Evolutionary conservation across 352 stramenopile genomes (phyloP).

Genomic region (Peronospora tabacina): DNA sequence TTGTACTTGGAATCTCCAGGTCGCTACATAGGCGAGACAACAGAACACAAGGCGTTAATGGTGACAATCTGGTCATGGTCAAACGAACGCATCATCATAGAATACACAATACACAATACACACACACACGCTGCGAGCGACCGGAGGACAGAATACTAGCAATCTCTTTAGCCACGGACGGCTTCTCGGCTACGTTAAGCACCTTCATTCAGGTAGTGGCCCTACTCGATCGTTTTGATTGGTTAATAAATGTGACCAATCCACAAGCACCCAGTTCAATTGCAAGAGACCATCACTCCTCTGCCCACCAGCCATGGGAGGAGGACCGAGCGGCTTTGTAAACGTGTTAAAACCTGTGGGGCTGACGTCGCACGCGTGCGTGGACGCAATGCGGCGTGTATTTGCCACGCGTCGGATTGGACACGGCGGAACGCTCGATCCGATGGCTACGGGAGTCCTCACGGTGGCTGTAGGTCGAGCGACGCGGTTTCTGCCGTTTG

Average conservation of each 20-base stretch:
- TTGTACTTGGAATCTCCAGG: conserved; percentile 84
- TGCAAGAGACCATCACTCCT: too few relatives aligned
- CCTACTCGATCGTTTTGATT: conserved; percentile 6
- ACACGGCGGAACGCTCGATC: conserved; percentile 81
- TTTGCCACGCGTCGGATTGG: conserved; percentile 69
- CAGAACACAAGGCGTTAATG: not conserved
- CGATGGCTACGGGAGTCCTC: conserved; percentile 83
- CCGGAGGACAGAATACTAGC: conserved; percentile 88
- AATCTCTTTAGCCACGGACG: conserved; percentile 97
- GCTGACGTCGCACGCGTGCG: conserved; percentile 74
- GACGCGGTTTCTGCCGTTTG: conserved; percentile 77
- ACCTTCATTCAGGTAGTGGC: conserved; percentile 47
- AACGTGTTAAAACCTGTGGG: conserved; percentile 73
- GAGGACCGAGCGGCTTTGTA: conserved; percentile 59
- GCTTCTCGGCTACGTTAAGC: conserved; percentile 99
- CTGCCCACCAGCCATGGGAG: not conserved
- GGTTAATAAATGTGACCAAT: conserved; percentile 7
- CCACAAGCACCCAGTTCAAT: conserved; percentile 1
- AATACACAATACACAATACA: conserved; percentile 28
- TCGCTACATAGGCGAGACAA: conserved; percentile 30
- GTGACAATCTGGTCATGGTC: not conserved
- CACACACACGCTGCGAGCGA: conserved; percentile 50
- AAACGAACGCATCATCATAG: not conserved
- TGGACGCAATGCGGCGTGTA: conserved; percentile 55
- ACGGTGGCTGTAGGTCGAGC: conserved; percentile 70